Percentiles rank a stretch among this genome's conserved stretches.
Evolutionary conservation across 805 yeast genomes (phyloP).

Genomic region (Wickerhamiella qilinensis): DNA sequence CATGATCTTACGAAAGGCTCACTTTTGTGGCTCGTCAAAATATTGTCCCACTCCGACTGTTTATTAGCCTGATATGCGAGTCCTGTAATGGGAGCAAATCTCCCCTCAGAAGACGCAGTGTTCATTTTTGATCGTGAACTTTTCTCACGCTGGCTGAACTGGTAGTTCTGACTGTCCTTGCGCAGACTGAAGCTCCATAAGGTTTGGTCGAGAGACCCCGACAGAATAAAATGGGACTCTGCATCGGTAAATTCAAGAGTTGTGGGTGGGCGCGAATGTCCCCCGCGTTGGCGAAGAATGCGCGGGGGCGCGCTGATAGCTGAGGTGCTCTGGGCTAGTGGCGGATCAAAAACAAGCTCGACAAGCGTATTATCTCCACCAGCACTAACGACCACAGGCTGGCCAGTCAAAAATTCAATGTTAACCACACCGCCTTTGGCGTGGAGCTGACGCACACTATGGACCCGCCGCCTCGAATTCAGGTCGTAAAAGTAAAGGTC

Average conservation of each 20-base stretch:
- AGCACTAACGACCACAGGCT: constrained; percentile 72
- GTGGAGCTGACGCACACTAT: constrained; percentile 58
- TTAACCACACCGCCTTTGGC: constrained; percentile 63
- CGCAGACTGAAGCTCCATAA: constrained; percentile 87
- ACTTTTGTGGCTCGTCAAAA: constrained; percentile 75
- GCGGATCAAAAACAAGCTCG: constrained; percentile 88
- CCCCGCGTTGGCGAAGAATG: constrained; percentile 83
- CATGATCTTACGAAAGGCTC: constrained; percentile 80
- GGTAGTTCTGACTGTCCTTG: constrained; percentile 93
- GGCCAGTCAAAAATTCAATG: constrained; percentile 70
- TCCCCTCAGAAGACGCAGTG: constrained; percentile 26
- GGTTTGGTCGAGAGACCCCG: constrained; percentile 74
- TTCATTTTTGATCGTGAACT: constrained; percentile 22
- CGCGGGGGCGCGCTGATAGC: constrained; percentile 79
- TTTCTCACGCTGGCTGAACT: constrained; percentile 58
- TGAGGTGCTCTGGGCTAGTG: constrained; percentile 39
- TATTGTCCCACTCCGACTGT: constrained; percentile 86
- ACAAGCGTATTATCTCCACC: constrained; percentile 85
- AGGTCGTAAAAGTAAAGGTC: constrained; percentile 78
- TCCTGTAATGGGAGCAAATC: constrained; percentile 36
- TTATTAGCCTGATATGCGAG: constrained; percentile 61
- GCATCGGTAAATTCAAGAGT: constrained; percentile 60
- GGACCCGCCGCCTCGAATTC: constrained; percentile 55
- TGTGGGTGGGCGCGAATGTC: constrained; percentile 88
- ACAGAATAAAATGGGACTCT: constrained; percentile 65